Evolutionary conservation across 441 rosid species (phyloP), one percentile per base, ranked within the genome.

Genomic region (Raphanus hybrid): DNA sequence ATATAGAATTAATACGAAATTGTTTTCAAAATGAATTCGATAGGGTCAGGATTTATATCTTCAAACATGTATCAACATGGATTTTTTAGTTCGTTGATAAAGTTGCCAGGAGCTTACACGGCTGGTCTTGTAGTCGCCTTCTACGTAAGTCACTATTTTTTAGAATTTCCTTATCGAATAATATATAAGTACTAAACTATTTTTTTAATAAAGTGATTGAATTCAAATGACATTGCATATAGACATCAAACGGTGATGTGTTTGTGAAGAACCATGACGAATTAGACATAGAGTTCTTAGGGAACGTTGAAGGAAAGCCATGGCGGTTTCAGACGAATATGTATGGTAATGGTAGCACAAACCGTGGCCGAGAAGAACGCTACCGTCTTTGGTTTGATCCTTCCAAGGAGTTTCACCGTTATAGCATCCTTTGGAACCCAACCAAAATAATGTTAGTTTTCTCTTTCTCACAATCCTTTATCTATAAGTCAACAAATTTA

Each of bases 381-480:
- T 95, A 95, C 64, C 84, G 86, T 0, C 88, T 95, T 45, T 95
- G 99, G 99, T 95, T 95, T 74, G 99, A 93, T 82, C 99, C 99
- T 6, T 82, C 96, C 1, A 85, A 86, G 72, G 93, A 93, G 41
- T 91, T 86, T 73, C 99, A 93, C 54, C 81, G 96, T 43, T 95
- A 93, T 75, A 95, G 98, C 85, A 91, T 95, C 63, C 88, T 92
- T 1, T 95, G 99, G 99, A 93, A 92, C 0, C 65, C 83, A 20
- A 77, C 78, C 34, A 85, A 82, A 68, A 82, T 85, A 73, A 87
- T 93, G 99, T 95, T 70, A 86, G 98, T 86, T 27, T 20, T 65
- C 57, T 37, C 59, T 58, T 45, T 50, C 57, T 70, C 65, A 65
- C 64, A 2, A 60, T 48, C 14, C 18, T 52, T 20, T 14, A 0